Evolutionary conservation across 805 yeast genomes (phyloP).

Genomic region (Yamadazyma scolyti): DNA sequence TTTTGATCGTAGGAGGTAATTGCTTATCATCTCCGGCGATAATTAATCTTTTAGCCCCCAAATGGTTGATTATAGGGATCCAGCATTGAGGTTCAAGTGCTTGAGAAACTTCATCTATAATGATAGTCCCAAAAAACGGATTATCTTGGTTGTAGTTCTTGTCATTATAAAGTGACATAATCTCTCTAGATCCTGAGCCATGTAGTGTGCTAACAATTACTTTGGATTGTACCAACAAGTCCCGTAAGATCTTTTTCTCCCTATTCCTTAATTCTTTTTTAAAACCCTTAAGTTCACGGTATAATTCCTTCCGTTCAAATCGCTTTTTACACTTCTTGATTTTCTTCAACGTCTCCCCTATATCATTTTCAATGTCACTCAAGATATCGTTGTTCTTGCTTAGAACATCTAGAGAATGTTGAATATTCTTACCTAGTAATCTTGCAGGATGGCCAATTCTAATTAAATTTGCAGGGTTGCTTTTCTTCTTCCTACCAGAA

Average conservation of each 20-base stretch:
- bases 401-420: slow-evolving; percentile 74
- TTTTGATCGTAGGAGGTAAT: slow-evolving; percentile 84
- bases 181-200: slow-evolving; percentile 75
- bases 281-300: slow-evolving; percentile 63
- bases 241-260: slow-evolving; percentile 59
- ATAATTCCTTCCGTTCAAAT: slow-evolving; percentile 61
- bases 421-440: slow-evolving; percentile 53
- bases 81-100: slow-evolving; percentile 93
- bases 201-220: slow-evolving; percentile 84
- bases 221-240: slow-evolving; percentile 54
- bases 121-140: slow-evolving; percentile 67
- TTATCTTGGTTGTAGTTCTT: slow-evolving; percentile 15
- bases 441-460: slow-evolving; percentile 95
- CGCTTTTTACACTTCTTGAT: slow-evolving; percentile 61
- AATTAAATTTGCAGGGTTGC: slow-evolving; percentile 39
- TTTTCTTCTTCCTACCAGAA: slow-evolving; percentile 13
- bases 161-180: slow-evolving; percentile 49
- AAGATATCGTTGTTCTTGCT: slow-evolving; percentile 54
- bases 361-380: slow-evolving; percentile 67
- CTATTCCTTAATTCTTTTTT: slow-evolving; percentile 66
- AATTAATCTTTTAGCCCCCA: slow-evolving; percentile 53
- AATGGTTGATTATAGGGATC: slow-evolving; percentile 80
- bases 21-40: slow-evolving; percentile 94
- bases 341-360: slow-evolving; percentile 53
- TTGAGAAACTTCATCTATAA: slow-evolving; percentile 95